Evolutionary conservation across 2,329 filamentous ascomycete genomes (phyloP).

Genomic region (Scolecobasidium constrictum): DNA sequence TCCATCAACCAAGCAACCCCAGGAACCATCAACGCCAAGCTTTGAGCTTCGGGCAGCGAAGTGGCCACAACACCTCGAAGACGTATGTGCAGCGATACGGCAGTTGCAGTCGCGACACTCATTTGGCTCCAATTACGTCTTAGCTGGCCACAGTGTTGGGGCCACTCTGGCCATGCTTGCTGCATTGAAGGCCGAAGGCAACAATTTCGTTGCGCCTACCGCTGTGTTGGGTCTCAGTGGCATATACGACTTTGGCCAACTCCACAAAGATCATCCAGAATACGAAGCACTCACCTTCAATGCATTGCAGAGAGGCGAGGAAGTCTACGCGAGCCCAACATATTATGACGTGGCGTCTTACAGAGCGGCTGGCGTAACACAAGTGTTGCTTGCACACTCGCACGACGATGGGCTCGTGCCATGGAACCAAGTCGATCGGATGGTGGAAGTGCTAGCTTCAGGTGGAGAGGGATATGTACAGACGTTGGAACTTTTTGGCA

Average conservation of each 20-base stretch:
- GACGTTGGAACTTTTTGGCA: too few relatives aligned
- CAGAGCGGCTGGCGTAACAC: too few relatives aligned
- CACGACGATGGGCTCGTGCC: too few relatives aligned
- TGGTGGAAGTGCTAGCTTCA: too few relatives aligned
- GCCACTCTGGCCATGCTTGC: conserved; percentile 53
- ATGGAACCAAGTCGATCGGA: too few relatives aligned
- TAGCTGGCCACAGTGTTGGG: conserved; percentile 53
- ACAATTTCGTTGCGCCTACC: conserved; percentile 23
- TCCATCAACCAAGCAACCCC: conserved; percentile 32
- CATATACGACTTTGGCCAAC: conserved; percentile 52
- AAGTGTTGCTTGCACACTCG: too few relatives aligned
- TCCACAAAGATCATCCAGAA: conserved; percentile 37
- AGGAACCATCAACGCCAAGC: conserved; percentile 30
- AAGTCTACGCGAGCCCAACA: conserved; percentile 44
- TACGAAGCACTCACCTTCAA: too few relatives aligned
- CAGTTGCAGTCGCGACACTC: conserved; percentile 38
- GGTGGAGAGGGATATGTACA: too few relatives aligned
- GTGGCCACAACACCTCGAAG: conserved; percentile 52
- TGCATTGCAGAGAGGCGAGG: too few relatives aligned
- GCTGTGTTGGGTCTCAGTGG: conserved; percentile 53
- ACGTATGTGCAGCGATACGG: conserved; percentile 42
- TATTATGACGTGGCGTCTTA: too few relatives aligned
- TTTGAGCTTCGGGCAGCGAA: conserved; percentile 31
- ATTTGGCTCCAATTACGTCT: conserved; percentile 37
- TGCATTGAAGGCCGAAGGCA: too few relatives aligned